These are phyloP conservation scores for Aspergillus sp. DNA, from an alignment of 2,329 filamentous ascomycete species.

Conservation along the genomic window DNA sequence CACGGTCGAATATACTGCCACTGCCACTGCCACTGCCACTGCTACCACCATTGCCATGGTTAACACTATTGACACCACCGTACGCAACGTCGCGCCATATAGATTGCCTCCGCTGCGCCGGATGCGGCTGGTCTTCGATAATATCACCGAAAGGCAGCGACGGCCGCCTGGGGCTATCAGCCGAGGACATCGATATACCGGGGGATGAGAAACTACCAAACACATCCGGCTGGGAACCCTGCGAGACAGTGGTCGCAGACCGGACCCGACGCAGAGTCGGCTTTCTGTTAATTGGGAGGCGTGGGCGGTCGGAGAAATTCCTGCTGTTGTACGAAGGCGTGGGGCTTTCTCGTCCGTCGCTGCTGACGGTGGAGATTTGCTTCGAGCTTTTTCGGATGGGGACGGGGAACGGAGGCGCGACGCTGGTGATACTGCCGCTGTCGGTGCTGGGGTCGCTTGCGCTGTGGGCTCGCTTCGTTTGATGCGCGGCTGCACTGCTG, in stretches of 20 bases:
- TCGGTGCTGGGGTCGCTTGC: slow-evolving; percentile 41
- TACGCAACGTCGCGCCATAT: slow-evolving; percentile 12
- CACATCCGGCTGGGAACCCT: slow-evolving; percentile 52
- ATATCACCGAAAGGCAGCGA: slow-evolving; percentile 68
- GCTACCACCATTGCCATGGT: no score
- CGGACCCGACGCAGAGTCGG: slow-evolving; percentile 70
- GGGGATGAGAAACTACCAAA: slow-evolving; percentile 43
- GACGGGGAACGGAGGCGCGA: slow-evolving; percentile 77
- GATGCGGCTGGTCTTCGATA: slow-evolving; percentile 42
- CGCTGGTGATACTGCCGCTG: slow-evolving; percentile 30
- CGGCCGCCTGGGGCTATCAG: slow-evolving; percentile 64
- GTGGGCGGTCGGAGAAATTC: slow-evolving; percentile 49
- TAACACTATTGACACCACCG: slow-evolving; percentile 8
- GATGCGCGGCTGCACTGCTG: slow-evolving; percentile 64
- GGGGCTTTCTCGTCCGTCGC: slow-evolving; percentile 73
- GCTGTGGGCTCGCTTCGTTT: slow-evolving; percentile 53
- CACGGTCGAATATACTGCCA: slow-evolving; percentile 13
- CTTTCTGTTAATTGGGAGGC: slow-evolving; percentile 51
- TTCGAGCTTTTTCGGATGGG: slow-evolving; percentile 83
- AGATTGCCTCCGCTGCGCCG: slow-evolving; percentile 14
- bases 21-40: no score
- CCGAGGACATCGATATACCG: slow-evolving; percentile 55
- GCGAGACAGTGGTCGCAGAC: slow-evolving; percentile 68
- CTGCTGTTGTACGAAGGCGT: slow-evolving; percentile 51
- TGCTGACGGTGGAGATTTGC: slow-evolving; percentile 59